Evolutionary conservation across 768 basidiomycete genomes (phyloP), one percentile per base, ranked within the genome.

Genomic region (Heimioporus sp.): DNA sequence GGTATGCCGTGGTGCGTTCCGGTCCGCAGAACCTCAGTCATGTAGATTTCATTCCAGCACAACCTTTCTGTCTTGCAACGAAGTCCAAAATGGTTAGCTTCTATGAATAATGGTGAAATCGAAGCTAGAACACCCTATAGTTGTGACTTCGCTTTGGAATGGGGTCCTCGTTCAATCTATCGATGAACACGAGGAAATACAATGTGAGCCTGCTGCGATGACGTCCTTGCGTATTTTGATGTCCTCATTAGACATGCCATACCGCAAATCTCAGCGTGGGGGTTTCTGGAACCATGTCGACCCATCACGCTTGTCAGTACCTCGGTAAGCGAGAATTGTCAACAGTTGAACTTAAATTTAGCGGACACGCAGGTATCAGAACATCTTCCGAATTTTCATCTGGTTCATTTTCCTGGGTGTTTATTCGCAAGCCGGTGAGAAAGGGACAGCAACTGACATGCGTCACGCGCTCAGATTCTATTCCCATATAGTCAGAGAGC

Each of bases 31-130:
- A 28, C 7, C 24, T 39, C 55, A 11, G 49, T 43, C 48, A 41
- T 46, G 15, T 28, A 28, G 7, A 28, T 32, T 17, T 20, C 20
- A 10, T 52, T 15, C 7, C 46, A 92, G 90, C 58, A 79, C 83
- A 7, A 88, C 90, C 59, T 94, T 95, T 66, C 68, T 95, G 38
- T 92, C 92, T 10, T 94, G 91, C 0, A 83, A 67, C 43, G 92
- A 94, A 71, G 84, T 90, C 13, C 92, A 96, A 65, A 80, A 87
- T 62, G 85, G 90, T 89, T 51, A 49, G 73, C 60, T 39, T 32
- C 6, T 28, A 11, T 24, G 2, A 15, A 47, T n/a, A 20, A 19
- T 21, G 46, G n/a, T 5, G 19, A 46, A 10, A 5, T 34, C 20
- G 41, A 48, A 30, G 35, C 49, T 62, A 17, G 63, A 13, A 40